These are phyloP conservation scores for Ogataea parapolymorpha DNA, from an alignment of 805 yeast genomes.

Conservation along the genomic window DNA sequence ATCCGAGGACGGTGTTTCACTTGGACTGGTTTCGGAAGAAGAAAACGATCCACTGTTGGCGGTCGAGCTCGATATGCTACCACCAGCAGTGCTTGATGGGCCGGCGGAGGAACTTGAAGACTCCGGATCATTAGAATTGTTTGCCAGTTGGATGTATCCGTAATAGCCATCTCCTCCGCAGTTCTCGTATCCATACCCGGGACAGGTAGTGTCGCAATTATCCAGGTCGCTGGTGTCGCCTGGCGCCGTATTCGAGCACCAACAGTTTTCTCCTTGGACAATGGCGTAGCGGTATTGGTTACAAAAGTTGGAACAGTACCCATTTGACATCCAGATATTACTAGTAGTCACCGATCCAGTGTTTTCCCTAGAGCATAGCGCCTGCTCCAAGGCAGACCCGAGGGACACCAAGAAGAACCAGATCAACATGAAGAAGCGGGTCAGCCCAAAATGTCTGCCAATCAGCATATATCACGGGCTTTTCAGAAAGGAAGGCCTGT, in stretches of 20 bases:
- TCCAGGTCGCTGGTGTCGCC: slow-evolving; percentile 31
- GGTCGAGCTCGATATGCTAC: neutral
- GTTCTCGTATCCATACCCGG: slow-evolving; percentile 41
- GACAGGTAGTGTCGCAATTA: slow-evolving; percentile 41
- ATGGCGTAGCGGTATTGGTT: slow-evolving; percentile 41
- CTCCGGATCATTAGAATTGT: neutral
- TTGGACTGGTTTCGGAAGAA: neutral
- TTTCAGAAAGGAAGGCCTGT: neutral
- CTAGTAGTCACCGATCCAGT: slow-evolving; percentile 21
- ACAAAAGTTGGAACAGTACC: slow-evolving; percentile 42
- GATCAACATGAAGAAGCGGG: neutral
- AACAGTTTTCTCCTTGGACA: slow-evolving; percentile 42
- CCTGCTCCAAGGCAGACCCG: slow-evolving; percentile 4
- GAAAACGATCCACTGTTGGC: neutral
- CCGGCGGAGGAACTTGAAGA: neutral
- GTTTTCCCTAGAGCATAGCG: slow-evolving; percentile 28
- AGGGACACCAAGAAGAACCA: neutral
- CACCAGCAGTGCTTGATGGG: neutral
- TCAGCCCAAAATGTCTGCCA: neutral
- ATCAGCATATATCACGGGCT: neutral
- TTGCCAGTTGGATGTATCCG: slow-evolving; percentile 22
- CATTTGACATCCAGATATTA: slow-evolving; percentile 34
- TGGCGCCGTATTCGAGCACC: slow-evolving; percentile 48
- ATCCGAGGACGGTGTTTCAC: neutral
- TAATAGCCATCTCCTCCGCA: slow-evolving; percentile 35